Conservation (phyloP, 768 basidiomycete genomes). For the Termitomyces sp. region DNA sequence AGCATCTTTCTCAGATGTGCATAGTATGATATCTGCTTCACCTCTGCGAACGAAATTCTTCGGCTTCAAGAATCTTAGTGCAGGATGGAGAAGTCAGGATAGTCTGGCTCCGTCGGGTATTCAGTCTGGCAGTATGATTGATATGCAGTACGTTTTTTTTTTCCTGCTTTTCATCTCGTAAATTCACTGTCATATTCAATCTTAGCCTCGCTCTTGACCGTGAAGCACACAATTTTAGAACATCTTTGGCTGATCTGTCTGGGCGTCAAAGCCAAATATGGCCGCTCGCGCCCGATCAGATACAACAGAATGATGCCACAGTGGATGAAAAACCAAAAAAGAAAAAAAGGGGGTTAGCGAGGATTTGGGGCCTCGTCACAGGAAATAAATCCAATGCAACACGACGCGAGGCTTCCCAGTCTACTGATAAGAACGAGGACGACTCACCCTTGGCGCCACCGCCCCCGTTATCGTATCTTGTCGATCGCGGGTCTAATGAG, state of each 20-base stretch:
- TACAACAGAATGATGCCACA: constrained; percentile 26
- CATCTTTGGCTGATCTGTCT: constrained; percentile 29
- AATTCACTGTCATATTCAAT: constrained; percentile 7
- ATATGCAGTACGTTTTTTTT: constrained; percentile 74
- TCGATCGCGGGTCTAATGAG: constrained; percentile 53
- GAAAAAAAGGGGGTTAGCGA: constrained; percentile 72
- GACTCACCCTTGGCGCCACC: constrained; percentile 82
- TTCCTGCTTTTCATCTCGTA: not conserved
- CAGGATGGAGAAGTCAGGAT: constrained; percentile 74
- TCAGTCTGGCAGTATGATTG: constrained; percentile 77
- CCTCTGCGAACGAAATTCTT: constrained; percentile 74
- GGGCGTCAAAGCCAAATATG: constrained; percentile 50
- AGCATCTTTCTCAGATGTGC: constrained; percentile 75
- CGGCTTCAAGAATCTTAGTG: constrained; percentile 63
- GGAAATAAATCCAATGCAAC: constrained; percentile 32
- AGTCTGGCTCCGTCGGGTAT: constrained; percentile 77
- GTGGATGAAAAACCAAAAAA: constrained; percentile 56
- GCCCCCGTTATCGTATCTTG: constrained; percentile 86
- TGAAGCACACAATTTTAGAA: constrained; percentile 32
- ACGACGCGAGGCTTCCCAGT: constrained; percentile 28
- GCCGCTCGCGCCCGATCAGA: constrained; percentile 18
- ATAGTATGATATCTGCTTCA: constrained; percentile 63
- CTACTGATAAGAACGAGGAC: constrained; percentile 49
- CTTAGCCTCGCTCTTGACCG: constrained; percentile 72
- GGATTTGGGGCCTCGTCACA: constrained; percentile 78